Percentiles rank a stretch among this genome's conserved stretches.
Conservation (phyloP, 179 eudicot species). For the Sideroxylon spinosum region DNA sequence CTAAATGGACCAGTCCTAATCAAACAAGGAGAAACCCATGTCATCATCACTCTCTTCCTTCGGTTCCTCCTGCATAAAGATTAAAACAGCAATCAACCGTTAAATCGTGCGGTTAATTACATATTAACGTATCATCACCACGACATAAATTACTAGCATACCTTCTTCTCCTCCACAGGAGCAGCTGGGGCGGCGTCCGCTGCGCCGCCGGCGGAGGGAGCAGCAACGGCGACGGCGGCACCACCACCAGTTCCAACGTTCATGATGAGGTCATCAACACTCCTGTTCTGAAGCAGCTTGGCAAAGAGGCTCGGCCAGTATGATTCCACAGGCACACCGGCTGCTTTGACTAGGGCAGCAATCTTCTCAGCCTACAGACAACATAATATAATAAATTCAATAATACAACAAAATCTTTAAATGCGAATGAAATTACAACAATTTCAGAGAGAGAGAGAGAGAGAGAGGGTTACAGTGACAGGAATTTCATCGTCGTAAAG, state of each 20-base stretch:
- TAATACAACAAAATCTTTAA: no score
- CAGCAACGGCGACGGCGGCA: slow-evolving; percentile 30
- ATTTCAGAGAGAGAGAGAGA: no score
- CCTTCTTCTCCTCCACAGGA: slow-evolving; percentile 65
- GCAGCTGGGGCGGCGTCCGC: slow-evolving; percentile 32
- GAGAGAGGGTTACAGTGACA: slow-evolving; percentile 48
- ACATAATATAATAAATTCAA: neutral
- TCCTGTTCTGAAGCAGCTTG: slow-evolving; percentile 62
- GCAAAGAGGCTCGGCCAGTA: slow-evolving; percentile 80
- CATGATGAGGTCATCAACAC: slow-evolving; percentile 54
- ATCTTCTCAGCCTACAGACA: slow-evolving; percentile 61
- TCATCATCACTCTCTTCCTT: slow-evolving; percentile 76
- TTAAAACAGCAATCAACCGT: neutral
- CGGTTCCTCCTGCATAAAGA: slow-evolving; percentile 46
- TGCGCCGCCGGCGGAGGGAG: slow-evolving; percentile 23
- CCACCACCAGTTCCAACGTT: slow-evolving; percentile 59
- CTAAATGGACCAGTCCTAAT: slow-evolving; percentile 24
- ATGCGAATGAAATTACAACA: no score
- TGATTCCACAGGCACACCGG: slow-evolving; percentile 47
- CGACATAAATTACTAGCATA: slow-evolving; percentile 11
- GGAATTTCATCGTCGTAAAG: slow-evolving; percentile 72
- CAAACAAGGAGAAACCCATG: slow-evolving; percentile 72
- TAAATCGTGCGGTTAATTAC: neutral
- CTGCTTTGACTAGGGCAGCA: slow-evolving; percentile 43
- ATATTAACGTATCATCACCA: no score